Evolutionary conservation across 192 early-diverging fungal genomes (phyloP).

Genomic region (Backusella psychrophila): DNA sequence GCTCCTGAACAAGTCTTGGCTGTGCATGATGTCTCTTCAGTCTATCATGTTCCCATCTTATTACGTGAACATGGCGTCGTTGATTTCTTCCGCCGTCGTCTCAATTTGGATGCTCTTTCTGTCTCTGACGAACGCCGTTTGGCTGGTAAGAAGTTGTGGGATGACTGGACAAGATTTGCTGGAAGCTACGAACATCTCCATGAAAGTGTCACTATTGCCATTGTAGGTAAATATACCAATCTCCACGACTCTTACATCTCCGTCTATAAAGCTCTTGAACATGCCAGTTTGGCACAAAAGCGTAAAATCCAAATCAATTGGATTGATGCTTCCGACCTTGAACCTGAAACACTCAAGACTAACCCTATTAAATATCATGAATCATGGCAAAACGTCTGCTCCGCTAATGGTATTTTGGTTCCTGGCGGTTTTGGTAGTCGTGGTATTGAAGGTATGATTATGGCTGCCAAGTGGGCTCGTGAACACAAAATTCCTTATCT

Average conservation of each 20-base stretch:
- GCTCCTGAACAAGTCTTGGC: conserved; percentile 87
- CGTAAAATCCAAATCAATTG: conserved; percentile 84
- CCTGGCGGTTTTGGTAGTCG: conserved; percentile 98
- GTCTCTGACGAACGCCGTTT: conserved; percentile 53
- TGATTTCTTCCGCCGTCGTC: conserved; percentile 75
- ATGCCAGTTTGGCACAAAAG: conserved; percentile 84
- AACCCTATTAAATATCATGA: conserved; percentile 95
- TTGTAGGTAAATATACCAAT: conserved; percentile 97
- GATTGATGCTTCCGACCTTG: conserved; percentile 95
- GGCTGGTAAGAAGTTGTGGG: conserved; percentile 66
- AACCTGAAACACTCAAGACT: conserved; percentile 63
- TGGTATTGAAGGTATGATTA: conserved; percentile 95
- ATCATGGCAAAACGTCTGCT: conserved; percentile 88
- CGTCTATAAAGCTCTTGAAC: conserved; percentile 94
- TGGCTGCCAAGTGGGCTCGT: conserved; percentile 95
- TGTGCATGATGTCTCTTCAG: conserved; percentile 93
- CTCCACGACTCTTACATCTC: conserved; percentile 97
- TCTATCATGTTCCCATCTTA: conserved; percentile 96
- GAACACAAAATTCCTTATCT: conserved; percentile 97
- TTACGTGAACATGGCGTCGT: conserved; percentile 86
- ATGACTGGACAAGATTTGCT: conserved; percentile 68
- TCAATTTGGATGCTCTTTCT: conserved; percentile 64
- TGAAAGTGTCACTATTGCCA: conserved; percentile 81
- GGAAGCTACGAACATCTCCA: conserved; percentile 72
- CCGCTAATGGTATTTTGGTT: conserved; percentile 91